phyloP scores from a whole-genome alignment of 2,329 filamentous ascomycete genomes.

The Pseudocercospora pini-densiflorae region DNA sequence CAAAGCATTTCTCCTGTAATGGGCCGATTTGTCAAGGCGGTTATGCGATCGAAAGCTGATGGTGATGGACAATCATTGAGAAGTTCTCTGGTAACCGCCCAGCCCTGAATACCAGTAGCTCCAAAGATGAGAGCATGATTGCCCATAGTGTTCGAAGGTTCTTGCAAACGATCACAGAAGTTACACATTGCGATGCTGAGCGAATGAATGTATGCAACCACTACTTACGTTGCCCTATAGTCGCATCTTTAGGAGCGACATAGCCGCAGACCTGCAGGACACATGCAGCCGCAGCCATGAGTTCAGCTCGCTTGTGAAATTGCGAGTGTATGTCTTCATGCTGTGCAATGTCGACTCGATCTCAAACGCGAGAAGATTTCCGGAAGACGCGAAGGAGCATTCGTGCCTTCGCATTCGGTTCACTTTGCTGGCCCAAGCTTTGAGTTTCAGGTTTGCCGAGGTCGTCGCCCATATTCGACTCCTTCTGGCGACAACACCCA shows the following conservation, averaged over 20 bases:
- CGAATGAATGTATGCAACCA: neutral
- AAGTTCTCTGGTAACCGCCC: constrained; percentile 56
- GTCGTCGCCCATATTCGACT: neutral
- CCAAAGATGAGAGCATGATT: constrained; percentile 44
- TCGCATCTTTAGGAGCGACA: neutral
- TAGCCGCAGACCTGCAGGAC: neutral
- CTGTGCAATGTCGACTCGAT: neutral
- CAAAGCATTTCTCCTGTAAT: constrained; percentile 42
- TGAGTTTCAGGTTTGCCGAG: neutral
- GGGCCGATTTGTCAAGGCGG: constrained; percentile 55
- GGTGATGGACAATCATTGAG: constrained; percentile 52
- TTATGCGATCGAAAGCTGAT: constrained; percentile 51
- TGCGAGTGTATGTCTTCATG: neutral
- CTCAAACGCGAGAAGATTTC: neutral
- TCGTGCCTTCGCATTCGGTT: neutral
- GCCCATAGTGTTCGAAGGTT: constrained; percentile 4
- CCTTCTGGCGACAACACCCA: neutral
- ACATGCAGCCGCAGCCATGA: neutral
- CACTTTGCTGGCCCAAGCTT: constrained; percentile 3
- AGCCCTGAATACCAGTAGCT: constrained; percentile 56
- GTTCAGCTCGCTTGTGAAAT: neutral
- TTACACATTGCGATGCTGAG: neutral
- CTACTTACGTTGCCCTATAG: neutral
- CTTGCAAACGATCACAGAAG: neutral
- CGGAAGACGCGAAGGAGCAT: neutral